Conservation (phyloP, 208 protist genomes). For the Lotmaria passim region DNA sequence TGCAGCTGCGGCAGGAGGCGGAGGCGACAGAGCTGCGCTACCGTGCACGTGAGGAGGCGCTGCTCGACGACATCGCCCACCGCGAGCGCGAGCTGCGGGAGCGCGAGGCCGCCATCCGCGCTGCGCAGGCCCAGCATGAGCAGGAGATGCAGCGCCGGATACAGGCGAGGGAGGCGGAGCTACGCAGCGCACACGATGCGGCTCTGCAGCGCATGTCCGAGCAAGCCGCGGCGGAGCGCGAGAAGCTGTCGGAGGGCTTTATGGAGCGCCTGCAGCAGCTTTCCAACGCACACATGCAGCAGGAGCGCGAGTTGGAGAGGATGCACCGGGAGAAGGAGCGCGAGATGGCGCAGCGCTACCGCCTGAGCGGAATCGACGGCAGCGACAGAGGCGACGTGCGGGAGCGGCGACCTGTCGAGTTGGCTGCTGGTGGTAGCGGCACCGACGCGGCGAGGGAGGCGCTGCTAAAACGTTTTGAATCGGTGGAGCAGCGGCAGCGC, state of each 20-base stretch:
- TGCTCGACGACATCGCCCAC: conserved; percentile 49
- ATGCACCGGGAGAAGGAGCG: conserved; percentile 75
- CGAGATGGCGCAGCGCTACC: conserved; percentile 43
- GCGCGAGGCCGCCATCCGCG: conserved; percentile 48
- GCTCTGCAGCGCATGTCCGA: conserved; percentile 44
- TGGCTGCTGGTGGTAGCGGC: background rate
- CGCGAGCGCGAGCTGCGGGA: conserved; percentile 60
- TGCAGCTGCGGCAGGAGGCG: conserved; percentile 36
- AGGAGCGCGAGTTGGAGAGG: conserved; percentile 65
- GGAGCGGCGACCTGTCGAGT: conserved; percentile 19
- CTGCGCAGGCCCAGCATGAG: conserved; percentile 41
- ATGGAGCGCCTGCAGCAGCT: conserved; percentile 64
- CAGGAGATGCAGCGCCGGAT: conserved; percentile 41
- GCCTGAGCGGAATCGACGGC: conserved; percentile 22
- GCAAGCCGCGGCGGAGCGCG: conserved; percentile 48
- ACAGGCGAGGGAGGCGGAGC: conserved; percentile 48
- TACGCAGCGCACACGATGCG: conserved; percentile 59
- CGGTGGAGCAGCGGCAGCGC: conserved; percentile 48
- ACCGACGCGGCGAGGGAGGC: conserved; percentile 23
- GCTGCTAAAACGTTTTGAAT: conserved; percentile 35
- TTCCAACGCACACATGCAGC: conserved; percentile 60
- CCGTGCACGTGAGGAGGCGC: conserved; percentile 54
- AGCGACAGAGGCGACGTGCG: conserved; percentile 21
- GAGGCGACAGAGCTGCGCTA: conserved; percentile 32
- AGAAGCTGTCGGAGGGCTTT: conserved; percentile 49